These are phyloP conservation scores for Bruguiera gymnorhiza DNA, from an alignment of 345 rosid species.

Conservation along the genomic window DNA sequence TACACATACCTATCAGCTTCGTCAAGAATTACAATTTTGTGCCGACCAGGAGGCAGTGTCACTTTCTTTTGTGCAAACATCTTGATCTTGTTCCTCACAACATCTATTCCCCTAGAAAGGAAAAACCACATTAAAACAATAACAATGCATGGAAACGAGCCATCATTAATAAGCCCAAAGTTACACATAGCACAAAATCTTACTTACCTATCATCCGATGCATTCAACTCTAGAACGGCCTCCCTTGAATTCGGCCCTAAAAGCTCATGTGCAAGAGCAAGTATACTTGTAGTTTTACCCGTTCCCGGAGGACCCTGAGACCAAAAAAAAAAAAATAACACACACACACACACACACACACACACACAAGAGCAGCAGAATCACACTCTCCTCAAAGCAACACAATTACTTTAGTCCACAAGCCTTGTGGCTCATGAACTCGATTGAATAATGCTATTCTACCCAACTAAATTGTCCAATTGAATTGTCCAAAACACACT, in stretches of 20 bases:
- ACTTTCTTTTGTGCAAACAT: slow-evolving; percentile 99
- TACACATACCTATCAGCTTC: slow-evolving; percentile 87
- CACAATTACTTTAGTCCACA: too few relatives aligned
- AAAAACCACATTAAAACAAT: slow-evolving; percentile 5
- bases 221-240: slow-evolving; percentile 91
- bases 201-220: slow-evolving; percentile 86
- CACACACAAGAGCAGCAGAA: too few relatives aligned
- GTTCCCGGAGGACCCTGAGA: slow-evolving; percentile 97
- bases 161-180: not conserved
- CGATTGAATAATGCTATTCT: too few relatives aligned
- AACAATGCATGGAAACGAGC: not conserved
- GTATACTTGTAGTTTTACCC: slow-evolving; percentile 90
- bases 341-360: too few relatives aligned
- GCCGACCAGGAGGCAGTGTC: slow-evolving; percentile 81
- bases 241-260: slow-evolving; percentile 77
- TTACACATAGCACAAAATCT: not conserved
- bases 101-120: slow-evolving; percentile 75
- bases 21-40: slow-evolving; percentile 84
- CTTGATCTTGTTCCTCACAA: slow-evolving; percentile 92
- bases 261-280: slow-evolving; percentile 96
- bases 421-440: too few relatives aligned
- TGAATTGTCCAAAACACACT: too few relatives aligned
- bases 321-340: not conserved
- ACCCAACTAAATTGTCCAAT: too few relatives aligned
- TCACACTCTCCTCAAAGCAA: too few relatives aligned